Evolutionary conservation across 176 grass and related monocot species (phyloP).

Genomic region (Stipa capillata): DNA sequence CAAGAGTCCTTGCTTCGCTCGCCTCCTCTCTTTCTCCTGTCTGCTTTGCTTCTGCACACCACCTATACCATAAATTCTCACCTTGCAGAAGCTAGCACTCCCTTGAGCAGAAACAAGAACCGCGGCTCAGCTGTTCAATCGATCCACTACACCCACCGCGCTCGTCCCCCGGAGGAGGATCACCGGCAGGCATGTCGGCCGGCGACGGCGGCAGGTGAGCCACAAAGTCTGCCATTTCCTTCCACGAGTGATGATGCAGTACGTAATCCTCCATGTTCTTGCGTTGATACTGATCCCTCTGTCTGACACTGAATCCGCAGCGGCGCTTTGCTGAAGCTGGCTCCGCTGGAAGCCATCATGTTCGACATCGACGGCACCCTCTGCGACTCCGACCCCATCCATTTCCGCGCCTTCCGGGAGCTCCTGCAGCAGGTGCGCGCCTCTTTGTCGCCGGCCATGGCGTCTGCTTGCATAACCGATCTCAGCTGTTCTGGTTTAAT

Average conservation of each 20-base stretch:
- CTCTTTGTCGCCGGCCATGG: not conserved
- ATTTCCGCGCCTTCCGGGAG: slow-evolving; percentile 63
- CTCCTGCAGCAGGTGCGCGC: slow-evolving; percentile 50
- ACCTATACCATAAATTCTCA: not conserved
- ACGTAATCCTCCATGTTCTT: not conserved
- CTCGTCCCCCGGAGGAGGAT: not conserved
- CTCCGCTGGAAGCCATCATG: slow-evolving; percentile 64
- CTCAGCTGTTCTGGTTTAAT: not conserved
- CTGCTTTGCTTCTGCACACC: not conserved
- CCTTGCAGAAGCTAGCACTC: not conserved
- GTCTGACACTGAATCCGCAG: slow-evolving; percentile 11
- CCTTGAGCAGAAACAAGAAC: not conserved
- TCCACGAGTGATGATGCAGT: not conserved
- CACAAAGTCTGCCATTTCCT: not conserved
- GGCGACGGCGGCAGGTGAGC: not conserved
- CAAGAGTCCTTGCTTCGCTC: not conserved
- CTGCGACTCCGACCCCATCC: slow-evolving; percentile 78
- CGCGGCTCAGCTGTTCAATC: too few species aligned
- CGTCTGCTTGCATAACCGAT: not conserved
- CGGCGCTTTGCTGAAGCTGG: slow-evolving; percentile 31
- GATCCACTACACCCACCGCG: not conserved
- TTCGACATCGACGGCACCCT: slow-evolving; percentile 88
- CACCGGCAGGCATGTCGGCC: slow-evolving; percentile 10
- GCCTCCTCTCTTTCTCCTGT: not conserved
- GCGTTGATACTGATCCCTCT: not conserved